Conservation (phyloP, 768 basidiomycete genomes). For the Gloeostereum incarnatum region DNA sequence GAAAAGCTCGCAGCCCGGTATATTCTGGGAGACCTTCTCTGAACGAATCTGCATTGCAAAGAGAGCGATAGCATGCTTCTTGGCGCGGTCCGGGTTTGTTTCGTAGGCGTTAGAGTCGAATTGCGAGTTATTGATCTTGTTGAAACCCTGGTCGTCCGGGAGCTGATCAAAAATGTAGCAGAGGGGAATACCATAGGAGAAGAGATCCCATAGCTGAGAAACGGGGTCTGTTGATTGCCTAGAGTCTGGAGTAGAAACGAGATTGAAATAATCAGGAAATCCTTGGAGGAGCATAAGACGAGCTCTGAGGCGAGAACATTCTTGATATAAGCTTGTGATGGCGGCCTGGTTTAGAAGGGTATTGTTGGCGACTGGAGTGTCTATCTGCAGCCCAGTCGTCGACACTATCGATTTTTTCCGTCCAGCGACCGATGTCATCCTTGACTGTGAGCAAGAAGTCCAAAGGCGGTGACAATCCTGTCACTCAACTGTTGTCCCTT, state of each 20-base stretch:
- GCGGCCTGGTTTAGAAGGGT: slow-evolving; percentile 88
- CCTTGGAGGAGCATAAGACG: slow-evolving; percentile 72
- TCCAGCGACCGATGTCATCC: slow-evolving; percentile 49
- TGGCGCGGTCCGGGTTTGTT: slow-evolving; percentile 66
- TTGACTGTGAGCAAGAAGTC: slow-evolving; percentile 10
- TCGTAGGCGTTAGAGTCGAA: slow-evolving; percentile 61
- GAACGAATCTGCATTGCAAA: slow-evolving; percentile 85
- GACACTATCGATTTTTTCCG: slow-evolving; percentile 78
- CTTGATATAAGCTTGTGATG: slow-evolving; percentile 88
- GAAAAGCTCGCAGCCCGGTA: slow-evolving; percentile 72
- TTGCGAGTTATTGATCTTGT: slow-evolving; percentile 50
- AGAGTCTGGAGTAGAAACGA: slow-evolving; percentile 46
- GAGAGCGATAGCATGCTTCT: slow-evolving; percentile 85
- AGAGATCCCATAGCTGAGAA: slow-evolving; percentile 88
- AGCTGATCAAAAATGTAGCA: slow-evolving; percentile 96
- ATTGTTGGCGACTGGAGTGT: slow-evolving; percentile 69
- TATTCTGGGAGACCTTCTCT: slow-evolving; percentile 46
- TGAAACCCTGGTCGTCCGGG: slow-evolving; percentile 50
- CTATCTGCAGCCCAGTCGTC: slow-evolving; percentile 55
- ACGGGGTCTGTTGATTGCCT: slow-evolving; percentile 87
- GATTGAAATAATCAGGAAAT: slow-evolving; percentile 62
- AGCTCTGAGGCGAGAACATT: slow-evolving; percentile 71
- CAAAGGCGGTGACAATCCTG: slow-evolving; percentile 11
- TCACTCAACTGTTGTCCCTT: too few species aligned
- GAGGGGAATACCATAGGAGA: slow-evolving; percentile 87